Evolutionary conservation across 2,329 filamentous ascomycete species (phyloP), one percentile per base, ranked within the genome.

Genomic region (Trichoderma pleuroti): DNA sequence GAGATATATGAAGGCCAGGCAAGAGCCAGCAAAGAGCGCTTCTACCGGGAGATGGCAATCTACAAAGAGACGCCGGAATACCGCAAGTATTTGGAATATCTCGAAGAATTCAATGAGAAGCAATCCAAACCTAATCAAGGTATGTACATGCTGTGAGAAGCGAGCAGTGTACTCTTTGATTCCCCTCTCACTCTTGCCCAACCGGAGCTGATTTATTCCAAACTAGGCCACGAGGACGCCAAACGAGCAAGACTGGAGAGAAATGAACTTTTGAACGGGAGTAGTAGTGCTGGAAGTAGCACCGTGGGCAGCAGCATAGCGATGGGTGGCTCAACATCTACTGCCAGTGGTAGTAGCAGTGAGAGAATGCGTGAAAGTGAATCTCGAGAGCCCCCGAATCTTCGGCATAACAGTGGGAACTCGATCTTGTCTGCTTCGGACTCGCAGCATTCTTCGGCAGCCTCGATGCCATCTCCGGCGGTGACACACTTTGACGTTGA

Each of bases 51-150:
- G 73, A 83, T 94, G 72, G 83, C 86, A 60, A 87, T 91, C 74
- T 95, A 95, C 79, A 94, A 94, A 78, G 93, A 93, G 80, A 94
- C 92, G 0, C 77, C 86, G 8, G 85, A 91, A 63, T 93, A 90
- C 77, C 87, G 85, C 70, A 86, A 88, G 65, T 94, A 95, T 74
- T 84, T 87, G 72, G 85, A 88, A 56, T 96, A 96, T 77, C 82
- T 95, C 26, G 86, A 88, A 36, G 92, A 94, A 1, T 95, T 96
- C 82, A 94, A 92, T 77, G 87, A 90, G 61, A 92, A 91, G 77
- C 91, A 94, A 76, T 82, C 86, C 30, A 84, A 83, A 70, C 84
- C 87, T 60, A 81, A 82, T 66, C 86, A 88, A 85, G 86, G 88
- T 88, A 80, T 57, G 80, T 78, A 39, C 34, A 24, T 68, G 24